These are phyloP conservation scores for Ogataea hybrid DNA, from an alignment of 1,139 yeast species.

Conservation along the genomic window DNA sequence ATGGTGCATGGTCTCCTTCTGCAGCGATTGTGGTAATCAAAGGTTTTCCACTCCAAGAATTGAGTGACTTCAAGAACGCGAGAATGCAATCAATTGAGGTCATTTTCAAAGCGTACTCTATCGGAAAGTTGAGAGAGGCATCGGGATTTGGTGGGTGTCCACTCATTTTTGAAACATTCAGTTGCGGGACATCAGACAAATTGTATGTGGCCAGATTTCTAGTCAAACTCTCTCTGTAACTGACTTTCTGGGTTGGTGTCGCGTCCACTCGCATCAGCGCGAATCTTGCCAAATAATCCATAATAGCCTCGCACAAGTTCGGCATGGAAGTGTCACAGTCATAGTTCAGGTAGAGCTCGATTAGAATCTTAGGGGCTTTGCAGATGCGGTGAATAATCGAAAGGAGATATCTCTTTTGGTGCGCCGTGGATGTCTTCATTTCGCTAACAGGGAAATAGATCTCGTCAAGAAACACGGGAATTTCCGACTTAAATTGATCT, in stretches of 20 bases:
- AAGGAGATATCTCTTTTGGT: constrained; percentile 85
- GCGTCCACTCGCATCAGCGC: constrained; percentile 73
- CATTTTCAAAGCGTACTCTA: constrained; percentile 83
- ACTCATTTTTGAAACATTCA: constrained; percentile 64
- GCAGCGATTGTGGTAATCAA: constrained; percentile 9
- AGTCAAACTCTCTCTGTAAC: constrained; percentile 60
- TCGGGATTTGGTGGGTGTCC: constrained; percentile 67
- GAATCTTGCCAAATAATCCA: constrained; percentile 73
- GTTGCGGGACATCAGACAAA: constrained; percentile 66
- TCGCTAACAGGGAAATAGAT: constrained; percentile 94
- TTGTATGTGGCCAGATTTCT: constrained; percentile 73
- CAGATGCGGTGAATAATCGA: constrained; percentile 77
- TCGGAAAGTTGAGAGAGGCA: constrained; percentile 53
- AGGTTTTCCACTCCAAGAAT: constrained; percentile 77
- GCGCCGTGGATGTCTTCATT: constrained; percentile 85
- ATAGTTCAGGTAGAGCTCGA: constrained; percentile 90
- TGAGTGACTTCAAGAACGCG: constrained; percentile 75
- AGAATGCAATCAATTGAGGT: constrained; percentile 78
- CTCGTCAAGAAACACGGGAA: constrained; percentile 90
- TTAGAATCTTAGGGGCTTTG: constrained; percentile 84
- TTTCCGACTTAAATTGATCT: constrained; percentile 84
- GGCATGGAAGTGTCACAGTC: constrained; percentile 89
- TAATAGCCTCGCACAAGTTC: constrained; percentile 78
- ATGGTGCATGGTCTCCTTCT: constrained; percentile 3
- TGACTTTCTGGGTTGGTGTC: constrained; percentile 63